Conservation (phyloP, 495 filamentous ascomycete genomes). For the Penicillium paxilli region DNA sequence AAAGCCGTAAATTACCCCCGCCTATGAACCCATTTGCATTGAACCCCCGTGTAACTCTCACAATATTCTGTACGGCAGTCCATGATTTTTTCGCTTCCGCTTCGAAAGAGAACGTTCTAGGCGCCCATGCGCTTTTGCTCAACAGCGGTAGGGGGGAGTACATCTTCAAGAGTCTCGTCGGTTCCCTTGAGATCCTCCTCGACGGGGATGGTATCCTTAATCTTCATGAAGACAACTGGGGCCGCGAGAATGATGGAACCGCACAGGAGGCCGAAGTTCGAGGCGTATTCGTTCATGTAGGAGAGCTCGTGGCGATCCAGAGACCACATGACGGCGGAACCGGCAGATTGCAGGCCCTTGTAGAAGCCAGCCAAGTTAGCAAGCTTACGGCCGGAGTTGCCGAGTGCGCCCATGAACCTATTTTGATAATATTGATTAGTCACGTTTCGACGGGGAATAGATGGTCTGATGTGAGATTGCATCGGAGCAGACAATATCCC, state of each 20-base stretch:
- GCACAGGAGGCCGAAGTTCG: slow-evolving; percentile 65
- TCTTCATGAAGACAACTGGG: slow-evolving; percentile 70
- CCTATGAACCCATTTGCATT: too few species aligned
- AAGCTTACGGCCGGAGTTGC: slow-evolving; percentile 85
- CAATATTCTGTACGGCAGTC: too few species aligned
- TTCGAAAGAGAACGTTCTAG: too few species aligned
- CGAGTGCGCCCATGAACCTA: slow-evolving; percentile 84
- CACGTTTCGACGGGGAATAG: too few species aligned
- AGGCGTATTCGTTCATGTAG: slow-evolving; percentile 53
- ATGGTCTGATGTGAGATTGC: background rate
- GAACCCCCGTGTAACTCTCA: too few species aligned
- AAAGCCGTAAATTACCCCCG: background rate
- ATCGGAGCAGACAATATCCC: background rate
- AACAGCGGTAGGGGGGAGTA: slow-evolving; percentile 33
- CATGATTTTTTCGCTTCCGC: too few species aligned
- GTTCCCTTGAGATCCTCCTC: slow-evolving; percentile 76
- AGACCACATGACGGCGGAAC: slow-evolving; percentile 78
- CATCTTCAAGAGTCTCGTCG: slow-evolving; percentile 73
- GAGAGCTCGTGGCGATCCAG: slow-evolving; percentile 61
- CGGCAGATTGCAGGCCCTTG: slow-evolving; percentile 88
- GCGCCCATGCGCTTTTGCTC: slow-evolving; percentile 13
- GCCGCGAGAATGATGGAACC: slow-evolving; percentile 68
- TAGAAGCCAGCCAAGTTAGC: slow-evolving; percentile 92
- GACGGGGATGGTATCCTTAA: slow-evolving; percentile 66
- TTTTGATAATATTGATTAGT: slow-evolving; percentile 1